Percentiles rank a stretch among this genome's conserved stretches.
Conservation (phyloP, 139 green algal genomes). For the Chlorella sp. region DNA sequence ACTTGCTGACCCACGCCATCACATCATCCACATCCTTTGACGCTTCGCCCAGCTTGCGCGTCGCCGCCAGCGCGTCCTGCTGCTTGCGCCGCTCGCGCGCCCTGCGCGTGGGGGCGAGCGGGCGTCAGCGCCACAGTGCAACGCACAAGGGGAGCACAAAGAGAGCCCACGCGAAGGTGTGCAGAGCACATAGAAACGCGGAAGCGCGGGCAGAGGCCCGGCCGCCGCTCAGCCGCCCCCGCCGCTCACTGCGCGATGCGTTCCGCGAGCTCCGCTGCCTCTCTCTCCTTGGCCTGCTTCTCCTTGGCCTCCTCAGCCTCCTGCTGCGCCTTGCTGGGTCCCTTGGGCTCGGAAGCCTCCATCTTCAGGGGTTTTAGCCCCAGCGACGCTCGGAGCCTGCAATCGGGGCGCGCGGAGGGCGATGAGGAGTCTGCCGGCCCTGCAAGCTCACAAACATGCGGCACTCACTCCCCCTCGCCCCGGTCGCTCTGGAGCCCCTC, state of each 20-base stretch:
- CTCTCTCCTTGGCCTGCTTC: conserved; percentile 43
- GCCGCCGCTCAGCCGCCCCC: no score
- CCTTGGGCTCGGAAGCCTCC: conserved; percentile 14
- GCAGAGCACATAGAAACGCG: no score
- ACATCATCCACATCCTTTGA: conserved; percentile 69
- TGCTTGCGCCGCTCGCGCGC: conserved; percentile 29
- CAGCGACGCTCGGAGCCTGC: conserved; percentile 70
- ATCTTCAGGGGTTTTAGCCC: conserved; percentile 70
- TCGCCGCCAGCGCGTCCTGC: conserved; percentile 43
- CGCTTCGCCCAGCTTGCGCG: conserved; percentile 64
- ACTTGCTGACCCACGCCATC: conserved; percentile 70
- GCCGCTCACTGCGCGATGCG: conserved; percentile 44
- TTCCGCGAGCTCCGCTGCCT: conserved; percentile 40
- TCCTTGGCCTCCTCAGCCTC: conserved; percentile 32
- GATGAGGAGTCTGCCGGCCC: neutral
- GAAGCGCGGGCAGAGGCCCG: no score
- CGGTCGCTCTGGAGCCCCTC: neutral
- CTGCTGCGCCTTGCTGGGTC: conserved; percentile 32
- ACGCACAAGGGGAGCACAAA: neutral
- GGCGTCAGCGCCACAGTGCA: neutral
- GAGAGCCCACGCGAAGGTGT: no score
- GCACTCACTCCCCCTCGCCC: neutral
- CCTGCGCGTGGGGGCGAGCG: neutral
- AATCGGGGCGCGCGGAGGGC: neutral
- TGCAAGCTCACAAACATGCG: neutral